Percentiles rank a stretch among this genome's conserved stretches.
Conservation (phyloP, 306 rosid species). For the Cucumis melo region DNA sequence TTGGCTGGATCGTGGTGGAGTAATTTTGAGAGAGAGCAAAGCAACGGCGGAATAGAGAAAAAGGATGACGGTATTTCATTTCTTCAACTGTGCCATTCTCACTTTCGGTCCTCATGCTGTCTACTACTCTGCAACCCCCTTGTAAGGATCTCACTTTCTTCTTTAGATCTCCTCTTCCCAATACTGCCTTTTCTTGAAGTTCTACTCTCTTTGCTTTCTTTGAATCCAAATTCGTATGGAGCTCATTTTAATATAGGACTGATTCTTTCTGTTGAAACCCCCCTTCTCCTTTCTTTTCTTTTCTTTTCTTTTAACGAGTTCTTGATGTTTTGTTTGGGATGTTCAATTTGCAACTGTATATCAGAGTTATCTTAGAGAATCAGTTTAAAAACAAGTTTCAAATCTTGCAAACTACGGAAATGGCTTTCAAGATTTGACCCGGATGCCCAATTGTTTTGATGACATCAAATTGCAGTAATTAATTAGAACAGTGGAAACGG, state of each 20-base stretch:
- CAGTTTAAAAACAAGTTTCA: background rate
- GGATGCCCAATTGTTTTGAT: background rate
- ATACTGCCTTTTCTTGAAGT: background rate
- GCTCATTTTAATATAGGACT: background rate
- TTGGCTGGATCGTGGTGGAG: background rate
- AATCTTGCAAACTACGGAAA: background rate
- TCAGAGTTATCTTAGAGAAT: background rate
- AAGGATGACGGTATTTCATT: conserved; percentile 85
- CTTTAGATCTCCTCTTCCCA: conserved; percentile 6
- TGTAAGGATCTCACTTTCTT: conserved; percentile 23
- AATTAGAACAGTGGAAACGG: background rate
- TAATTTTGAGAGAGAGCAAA: background rate
- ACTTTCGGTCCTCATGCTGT: conserved; percentile 99
- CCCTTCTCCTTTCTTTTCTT: background rate
- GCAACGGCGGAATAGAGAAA: background rate
- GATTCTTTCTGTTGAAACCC: background rate
- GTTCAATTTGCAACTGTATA: background rate
- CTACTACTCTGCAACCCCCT: conserved; percentile 90
- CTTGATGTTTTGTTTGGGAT: background rate
- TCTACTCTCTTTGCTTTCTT: background rate
- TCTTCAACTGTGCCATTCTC: conserved; percentile 96
- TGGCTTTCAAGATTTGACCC: background rate
- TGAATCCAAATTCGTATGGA: background rate
- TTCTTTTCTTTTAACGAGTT: background rate
- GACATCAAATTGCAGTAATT: background rate